A percentile compares a stretch with the other conserved stretches of the same genome.
phyloP scores from a whole-genome alignment of 208 protist genomes.

The Trypanosoma brucei region DNA sequence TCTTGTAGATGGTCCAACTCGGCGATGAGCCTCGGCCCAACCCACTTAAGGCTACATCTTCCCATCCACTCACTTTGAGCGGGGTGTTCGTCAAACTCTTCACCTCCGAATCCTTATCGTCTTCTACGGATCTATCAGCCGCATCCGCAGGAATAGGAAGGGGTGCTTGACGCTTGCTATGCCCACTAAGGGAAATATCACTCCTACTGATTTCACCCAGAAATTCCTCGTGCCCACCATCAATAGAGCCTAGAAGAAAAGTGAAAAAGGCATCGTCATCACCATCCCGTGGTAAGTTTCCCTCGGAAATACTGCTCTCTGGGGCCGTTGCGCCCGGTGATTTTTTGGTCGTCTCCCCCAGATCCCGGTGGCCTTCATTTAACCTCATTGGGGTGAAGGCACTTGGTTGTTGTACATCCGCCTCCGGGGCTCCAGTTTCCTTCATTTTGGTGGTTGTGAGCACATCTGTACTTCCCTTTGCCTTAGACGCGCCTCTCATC shows the following conservation, averaged over 20 bases:
- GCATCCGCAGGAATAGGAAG: too few relatives aligned
- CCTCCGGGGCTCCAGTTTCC: too few relatives aligned
- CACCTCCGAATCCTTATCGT: not conserved
- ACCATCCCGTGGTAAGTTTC: not conserved
- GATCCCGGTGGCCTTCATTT: too few relatives aligned
- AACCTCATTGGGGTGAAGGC: too few relatives aligned
- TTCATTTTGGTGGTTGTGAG: too few relatives aligned
- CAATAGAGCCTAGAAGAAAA: slow-evolving; percentile 68
- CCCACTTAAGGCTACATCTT: not conserved
- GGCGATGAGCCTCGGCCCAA: not conserved
- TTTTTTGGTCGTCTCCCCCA: not conserved
- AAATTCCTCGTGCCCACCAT: slow-evolving; percentile 53
- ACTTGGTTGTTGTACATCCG: too few relatives aligned
- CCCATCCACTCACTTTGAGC: not conserved
- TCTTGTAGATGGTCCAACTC: not conserved
- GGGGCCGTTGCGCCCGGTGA: not conserved
- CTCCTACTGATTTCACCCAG: slow-evolving; percentile 33
- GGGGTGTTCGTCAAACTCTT: not conserved
- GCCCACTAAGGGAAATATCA: not conserved
- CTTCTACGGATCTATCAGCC: not conserved
- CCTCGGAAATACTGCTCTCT: not conserved
- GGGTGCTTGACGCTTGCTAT: not conserved
- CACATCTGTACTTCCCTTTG: not conserved
- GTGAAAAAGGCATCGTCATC: slow-evolving; percentile 40
- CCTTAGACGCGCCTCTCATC: not conserved